Base-by-base conservation (phyloP, 805 yeast species). In the Ogataea glucozyma region DNA sequence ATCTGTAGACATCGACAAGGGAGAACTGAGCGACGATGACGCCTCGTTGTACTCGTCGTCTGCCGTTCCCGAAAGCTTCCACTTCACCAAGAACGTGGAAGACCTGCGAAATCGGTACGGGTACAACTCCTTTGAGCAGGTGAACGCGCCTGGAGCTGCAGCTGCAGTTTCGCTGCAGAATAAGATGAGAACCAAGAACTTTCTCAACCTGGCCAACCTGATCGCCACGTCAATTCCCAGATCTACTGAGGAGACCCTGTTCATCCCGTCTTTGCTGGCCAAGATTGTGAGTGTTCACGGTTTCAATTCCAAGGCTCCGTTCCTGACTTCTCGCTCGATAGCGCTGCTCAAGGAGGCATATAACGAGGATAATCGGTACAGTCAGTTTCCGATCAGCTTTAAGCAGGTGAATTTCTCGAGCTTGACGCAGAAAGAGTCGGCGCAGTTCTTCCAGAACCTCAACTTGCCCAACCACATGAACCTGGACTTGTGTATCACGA, bases 221-320 rank as follows among this genome's bases (percentile, higher is more conserved):
- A 88, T 85, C 4, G 87, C 91, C 0, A 73, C 84, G 47, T 77
- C 91, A 0, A 75, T 83, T 8, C 93, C 91, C 6, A 68, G 93
- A 57, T 76, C 85, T 13, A 85, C 91, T 0, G 90, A 83, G 53
- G 93, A 85, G 57, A 84, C 88, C 0, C 64, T 85, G 31, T 83
- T 84, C 53, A 79, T 83, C 26, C 91, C 93, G 0, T 79, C 86
- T 6, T 62, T 85, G 38, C 65, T 85, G 46, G 85, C 88, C 5
- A 75, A 79, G 43, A 72, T 85, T 38, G 83, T 88, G 45, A 81
- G 80, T 53, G 76, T 73, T 1, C 85, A 81, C 61, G 91, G 93
- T 0, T 82, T 81, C 58, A 75, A 79, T 38, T 81, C 88, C 1
- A 79, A 77, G 48, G 82, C 87, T 1, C 81, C 88, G n/a, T 69